phyloP scores from a whole-genome alignment of 495 filamentous ascomycete species.

The Penicillium argentinense region DNA sequence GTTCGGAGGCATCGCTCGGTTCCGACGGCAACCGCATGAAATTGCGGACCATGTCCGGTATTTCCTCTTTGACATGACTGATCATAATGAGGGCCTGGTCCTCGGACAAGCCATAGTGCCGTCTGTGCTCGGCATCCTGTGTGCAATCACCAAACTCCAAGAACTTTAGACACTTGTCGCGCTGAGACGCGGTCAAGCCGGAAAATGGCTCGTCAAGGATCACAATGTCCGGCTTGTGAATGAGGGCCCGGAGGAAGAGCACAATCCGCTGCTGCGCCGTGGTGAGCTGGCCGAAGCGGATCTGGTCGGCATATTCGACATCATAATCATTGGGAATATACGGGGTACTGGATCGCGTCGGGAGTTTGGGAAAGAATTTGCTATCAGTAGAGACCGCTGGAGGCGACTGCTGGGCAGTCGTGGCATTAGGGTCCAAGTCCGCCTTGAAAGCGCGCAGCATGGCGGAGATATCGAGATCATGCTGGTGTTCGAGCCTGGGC shows the following conservation, averaged over 20 bases:
- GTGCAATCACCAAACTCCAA: conserved; percentile 66
- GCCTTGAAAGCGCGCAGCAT: conserved; percentile 70
- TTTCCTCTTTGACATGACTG: conserved; percentile 87
- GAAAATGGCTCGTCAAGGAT: conserved; percentile 93
- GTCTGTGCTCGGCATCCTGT: neutral
- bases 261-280: conserved; percentile 79
- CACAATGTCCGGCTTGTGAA: conserved; percentile 81
- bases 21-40: conserved; percentile 74
- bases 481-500: conserved; percentile 58
- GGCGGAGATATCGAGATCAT: conserved; percentile 58
- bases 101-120: conserved; percentile 47
- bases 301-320: conserved; percentile 67
- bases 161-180: conserved; percentile 80
- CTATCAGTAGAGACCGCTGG: conserved; percentile 6
- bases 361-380: conserved; percentile 16
- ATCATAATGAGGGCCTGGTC: conserved; percentile 81
- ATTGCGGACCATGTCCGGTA: conserved; percentile 73
- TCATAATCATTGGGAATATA: conserved; percentile 25
- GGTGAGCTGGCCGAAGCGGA: conserved; percentile 70
- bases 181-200: conserved; percentile 78
- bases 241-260: conserved; percentile 80
- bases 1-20: conserved; percentile 40
- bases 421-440: conserved; percentile 62
- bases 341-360: neutral
- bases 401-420: neutral